Conservation (phyloP, 176 grass and related monocot genomes). For the Carex kokanica region DNA sequence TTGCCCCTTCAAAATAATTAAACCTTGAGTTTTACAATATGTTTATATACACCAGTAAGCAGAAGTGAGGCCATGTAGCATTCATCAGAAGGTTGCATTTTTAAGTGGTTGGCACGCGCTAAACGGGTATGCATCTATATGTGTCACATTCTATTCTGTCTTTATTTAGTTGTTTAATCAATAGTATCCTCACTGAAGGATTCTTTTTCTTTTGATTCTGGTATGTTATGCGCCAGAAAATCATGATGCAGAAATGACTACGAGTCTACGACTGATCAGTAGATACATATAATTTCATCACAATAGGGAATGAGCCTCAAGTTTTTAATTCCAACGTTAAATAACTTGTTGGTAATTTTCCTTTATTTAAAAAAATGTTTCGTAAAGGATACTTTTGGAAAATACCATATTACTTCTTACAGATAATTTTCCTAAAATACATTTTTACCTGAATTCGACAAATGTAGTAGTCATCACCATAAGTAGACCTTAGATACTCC, state of each 20-base stretch:
- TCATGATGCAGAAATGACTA: neutral
- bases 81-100: too few relatives aligned
- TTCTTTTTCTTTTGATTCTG: neutral
- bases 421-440: neutral
- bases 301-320: neutral
- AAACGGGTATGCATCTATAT: too few relatives aligned
- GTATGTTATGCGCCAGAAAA: neutral
- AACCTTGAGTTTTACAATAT: too few relatives aligned
- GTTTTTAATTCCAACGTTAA: neutral
- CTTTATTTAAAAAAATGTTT: neutral
- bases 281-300: neutral
- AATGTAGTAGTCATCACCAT: constrained; percentile 57
- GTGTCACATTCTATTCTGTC: too few relatives aligned
- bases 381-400: too few relatives aligned
- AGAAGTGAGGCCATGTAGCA: too few relatives aligned
- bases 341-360: neutral
- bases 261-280: too few relatives aligned
- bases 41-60: too few relatives aligned
- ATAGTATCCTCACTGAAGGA: neutral
- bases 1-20: too few relatives aligned
- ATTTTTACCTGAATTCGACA: constrained; percentile 40
- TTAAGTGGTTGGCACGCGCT: too few relatives aligned
- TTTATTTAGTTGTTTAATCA: too few relatives aligned
- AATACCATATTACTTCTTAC: too few relatives aligned
- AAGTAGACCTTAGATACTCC: constrained; percentile 34